Base-by-base conservation (phyloP, 73 alveolate species). In the Loxodes magnus region DNA sequence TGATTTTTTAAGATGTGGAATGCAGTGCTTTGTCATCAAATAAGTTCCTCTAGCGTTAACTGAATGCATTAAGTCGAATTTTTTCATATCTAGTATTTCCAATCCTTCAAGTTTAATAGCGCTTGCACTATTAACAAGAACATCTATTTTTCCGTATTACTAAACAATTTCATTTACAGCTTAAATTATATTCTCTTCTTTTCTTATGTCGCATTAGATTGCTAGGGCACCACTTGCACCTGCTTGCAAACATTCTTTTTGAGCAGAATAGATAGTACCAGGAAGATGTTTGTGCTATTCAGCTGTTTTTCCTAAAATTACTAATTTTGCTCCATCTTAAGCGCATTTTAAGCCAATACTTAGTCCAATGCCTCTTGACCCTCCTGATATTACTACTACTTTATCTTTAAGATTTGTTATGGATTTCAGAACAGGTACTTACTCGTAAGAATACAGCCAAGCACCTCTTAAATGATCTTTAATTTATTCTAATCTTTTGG, bases 261-360 rank as follows among this genome's bases (percentile, higher is more conserved):
- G 86, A 31, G 95, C 95, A 9, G 95, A 64, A 37, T 58, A 77
- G 51, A 83, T 83, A 34, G 95, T 83, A 30, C 95, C 81, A 33
- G 50, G 60, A 6, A 83, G 68, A 34, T 71, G 77, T 20, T 83
- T 83, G 35, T 83, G 87, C n/a, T 84, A 77, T 15, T 82, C 82
- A 33, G 74, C 77, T 10, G 95, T 83, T 58, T 83, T 83, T 7
- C 92, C 95, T 2, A 80, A 79, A 37, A 83, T 78, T 4, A 74
- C 95, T 28, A 83, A 71, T 58, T 83, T 83, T 19, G 95, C 95
- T 29, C 95, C 95, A 65, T 83, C 95, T 59, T 46, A 53, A 7
- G 95, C 95, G 10, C 88, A 87, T 66, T 61, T 83, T 9, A 59
- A 36, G 4, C 84, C 95, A 48, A 83, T 78, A 14, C 87, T 85